A percentile compares a stretch with the other conserved stretches of the same genome.
phyloP scores from a whole-genome alignment of 2,329 filamentous ascomycete species.

The Venturia asperata region DNA sequence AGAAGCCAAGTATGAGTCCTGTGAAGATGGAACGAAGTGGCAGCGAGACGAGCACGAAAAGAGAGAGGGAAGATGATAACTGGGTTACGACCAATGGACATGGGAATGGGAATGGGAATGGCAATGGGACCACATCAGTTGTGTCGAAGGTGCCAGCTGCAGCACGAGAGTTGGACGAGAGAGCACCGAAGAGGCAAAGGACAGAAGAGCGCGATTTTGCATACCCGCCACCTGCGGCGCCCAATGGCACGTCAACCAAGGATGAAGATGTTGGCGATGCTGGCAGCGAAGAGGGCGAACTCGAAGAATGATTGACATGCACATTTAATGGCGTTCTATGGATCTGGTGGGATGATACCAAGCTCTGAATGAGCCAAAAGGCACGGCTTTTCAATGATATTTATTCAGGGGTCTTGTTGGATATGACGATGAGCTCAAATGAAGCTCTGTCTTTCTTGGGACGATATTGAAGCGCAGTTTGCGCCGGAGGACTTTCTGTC shows the following conservation, averaged over 20 bases:
- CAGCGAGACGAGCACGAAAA: slow-evolving; percentile 27
- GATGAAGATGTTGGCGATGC: slow-evolving; percentile 22
- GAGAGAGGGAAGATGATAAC: slow-evolving; percentile 23
- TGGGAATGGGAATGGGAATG: slow-evolving; percentile 25
- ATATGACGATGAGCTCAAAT: not conserved
- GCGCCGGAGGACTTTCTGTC: not conserved
- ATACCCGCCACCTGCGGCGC: slow-evolving; percentile 1
- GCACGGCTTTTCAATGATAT: not conserved
- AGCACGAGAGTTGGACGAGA: not conserved
- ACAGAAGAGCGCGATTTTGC: slow-evolving; percentile 16
- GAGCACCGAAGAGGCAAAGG: slow-evolving; percentile 15
- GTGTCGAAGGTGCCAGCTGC: slow-evolving; percentile 6
- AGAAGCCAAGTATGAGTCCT: slow-evolving; percentile 22
- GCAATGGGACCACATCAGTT: not conserved
- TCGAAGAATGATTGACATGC: slow-evolving; percentile 29
- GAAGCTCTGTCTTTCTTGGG: not conserved
- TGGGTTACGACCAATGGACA: slow-evolving; percentile 23
- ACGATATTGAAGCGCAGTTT: not conserved
- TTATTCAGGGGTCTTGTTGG: not conserved
- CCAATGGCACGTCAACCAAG: slow-evolving; percentile 5
- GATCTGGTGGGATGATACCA: slow-evolving; percentile 12
- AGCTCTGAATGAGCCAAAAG: not conserved
- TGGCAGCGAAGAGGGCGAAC: slow-evolving; percentile 36
- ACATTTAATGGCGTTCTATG: slow-evolving; percentile 3
- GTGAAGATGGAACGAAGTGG: slow-evolving; percentile 24